Evolutionary conservation across 345 rosid species (phyloP).

Genomic region (Conringia planisiliqua): DNA sequence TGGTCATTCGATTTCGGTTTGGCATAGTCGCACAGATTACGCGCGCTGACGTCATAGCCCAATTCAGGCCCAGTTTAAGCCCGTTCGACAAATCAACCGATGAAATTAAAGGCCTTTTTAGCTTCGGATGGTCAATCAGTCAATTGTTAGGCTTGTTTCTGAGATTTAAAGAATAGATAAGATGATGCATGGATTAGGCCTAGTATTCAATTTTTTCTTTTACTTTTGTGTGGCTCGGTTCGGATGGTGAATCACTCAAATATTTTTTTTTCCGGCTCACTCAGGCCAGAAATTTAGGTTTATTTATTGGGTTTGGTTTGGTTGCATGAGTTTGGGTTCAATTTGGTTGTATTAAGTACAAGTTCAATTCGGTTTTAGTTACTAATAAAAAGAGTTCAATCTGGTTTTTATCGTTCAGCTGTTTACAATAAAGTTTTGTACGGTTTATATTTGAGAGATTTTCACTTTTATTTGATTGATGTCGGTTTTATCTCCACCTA

Average conservation of each 20-base stretch:
- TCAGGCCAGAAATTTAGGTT: background rate
- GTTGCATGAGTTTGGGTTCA: background rate
- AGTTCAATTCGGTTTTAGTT: background rate
- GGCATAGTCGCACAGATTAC: background rate
- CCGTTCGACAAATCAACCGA: background rate
- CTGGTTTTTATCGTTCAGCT: background rate
- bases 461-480: background rate
- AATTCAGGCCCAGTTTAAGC: background rate
- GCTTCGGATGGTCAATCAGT: too few species aligned
- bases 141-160: too few species aligned
- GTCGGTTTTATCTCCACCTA: background rate
- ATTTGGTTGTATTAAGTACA: background rate
- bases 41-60: background rate
- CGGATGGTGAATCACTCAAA: too few species aligned
- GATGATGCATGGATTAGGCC: background rate
- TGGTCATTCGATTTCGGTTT: background rate
- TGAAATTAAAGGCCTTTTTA: background rate
- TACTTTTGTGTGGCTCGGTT: too few species aligned
- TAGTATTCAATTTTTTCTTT: background rate
- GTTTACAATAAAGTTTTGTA: background rate
- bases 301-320: background rate
- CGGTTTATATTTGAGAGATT: background rate
- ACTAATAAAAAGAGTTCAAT: background rate
- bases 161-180: too few species aligned
- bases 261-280: too few species aligned